phyloP scores from a whole-genome alignment of 768 basidiomycete species.

The Pisolithus microcarpus region DNA sequence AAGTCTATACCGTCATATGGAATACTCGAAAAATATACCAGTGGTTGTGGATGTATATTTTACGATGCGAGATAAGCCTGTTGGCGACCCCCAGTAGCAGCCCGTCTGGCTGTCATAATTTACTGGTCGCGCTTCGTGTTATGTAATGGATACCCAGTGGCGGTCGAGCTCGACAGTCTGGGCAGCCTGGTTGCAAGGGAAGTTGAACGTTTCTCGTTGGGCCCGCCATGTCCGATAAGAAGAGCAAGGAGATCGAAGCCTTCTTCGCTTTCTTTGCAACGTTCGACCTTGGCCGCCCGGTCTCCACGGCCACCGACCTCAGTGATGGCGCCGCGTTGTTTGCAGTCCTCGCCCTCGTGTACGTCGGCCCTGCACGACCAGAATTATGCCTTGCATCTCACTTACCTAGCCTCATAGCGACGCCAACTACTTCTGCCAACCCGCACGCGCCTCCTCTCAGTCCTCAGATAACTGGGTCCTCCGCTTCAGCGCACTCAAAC shows the following conservation, averaged over 20 bases:
- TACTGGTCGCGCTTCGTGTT: no score
- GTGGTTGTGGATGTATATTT: no score
- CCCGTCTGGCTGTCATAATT: no score
- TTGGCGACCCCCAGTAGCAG: no score
- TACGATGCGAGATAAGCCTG: no score
- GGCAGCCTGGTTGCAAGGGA: background rate
- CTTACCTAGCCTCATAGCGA: constrained; percentile 44
- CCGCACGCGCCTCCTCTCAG: constrained; percentile 50
- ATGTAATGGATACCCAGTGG: constrained; percentile 16
- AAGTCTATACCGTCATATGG: no score
- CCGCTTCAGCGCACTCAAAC: constrained; percentile 75
- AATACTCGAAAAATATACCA: no score
- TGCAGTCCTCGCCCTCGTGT: constrained; percentile 72
- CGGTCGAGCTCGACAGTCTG: background rate
- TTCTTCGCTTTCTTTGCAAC: constrained; percentile 77
- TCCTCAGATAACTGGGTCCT: constrained; percentile 85
- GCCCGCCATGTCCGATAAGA: constrained; percentile 30
- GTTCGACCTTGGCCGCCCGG: constrained; percentile 60
- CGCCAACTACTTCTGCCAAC: constrained; percentile 66
- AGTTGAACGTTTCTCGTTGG: background rate
- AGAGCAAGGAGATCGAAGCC: constrained; percentile 63
- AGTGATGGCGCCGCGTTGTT: constrained; percentile 74
- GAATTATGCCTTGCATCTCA: background rate
- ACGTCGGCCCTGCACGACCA: constrained; percentile 23
- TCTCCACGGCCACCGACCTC: constrained; percentile 60